phyloP scores from a whole-genome alignment of 2,329 filamentous ascomycete species.

The Penicillium decumbens region DNA sequence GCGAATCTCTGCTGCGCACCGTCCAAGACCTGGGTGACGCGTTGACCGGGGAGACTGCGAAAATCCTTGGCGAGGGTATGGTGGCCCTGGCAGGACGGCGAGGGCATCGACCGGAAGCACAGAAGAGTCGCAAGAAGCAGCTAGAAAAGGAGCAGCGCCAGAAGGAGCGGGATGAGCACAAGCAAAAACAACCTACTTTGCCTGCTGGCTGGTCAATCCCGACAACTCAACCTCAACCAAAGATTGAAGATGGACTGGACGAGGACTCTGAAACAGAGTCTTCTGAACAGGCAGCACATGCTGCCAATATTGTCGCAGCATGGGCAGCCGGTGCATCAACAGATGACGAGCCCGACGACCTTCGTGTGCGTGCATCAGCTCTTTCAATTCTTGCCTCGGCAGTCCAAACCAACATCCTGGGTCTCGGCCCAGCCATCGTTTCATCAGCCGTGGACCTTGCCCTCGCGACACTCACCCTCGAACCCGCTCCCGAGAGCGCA shows the following conservation, averaged over 20 bases:
- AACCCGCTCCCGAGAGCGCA: conserved; percentile 35
- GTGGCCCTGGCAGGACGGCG: conserved; percentile 40
- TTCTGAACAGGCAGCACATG: conserved; percentile 31
- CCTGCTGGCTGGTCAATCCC: conserved; percentile 31
- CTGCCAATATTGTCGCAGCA: conserved; percentile 37
- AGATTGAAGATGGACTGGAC: conserved; percentile 5
- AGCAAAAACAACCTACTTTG: conserved; percentile 23
- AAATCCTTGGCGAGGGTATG: conserved; percentile 38
- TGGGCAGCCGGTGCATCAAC: conserved; percentile 38
- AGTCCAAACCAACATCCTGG: conserved; percentile 38
- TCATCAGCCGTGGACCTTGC: conserved; percentile 40
- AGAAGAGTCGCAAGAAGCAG: conserved; percentile 26
- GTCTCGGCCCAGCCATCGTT: conserved; percentile 33
- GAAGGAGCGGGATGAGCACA: conserved; percentile 28
- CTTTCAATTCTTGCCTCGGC: conserved; percentile 42
- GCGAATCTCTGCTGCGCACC: conserved; percentile 40
- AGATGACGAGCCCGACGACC: conserved; percentile 42
- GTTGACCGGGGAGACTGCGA: conserved; percentile 36
- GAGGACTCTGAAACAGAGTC: conserved; percentile 34
- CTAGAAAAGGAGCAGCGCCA: conserved; percentile 26
- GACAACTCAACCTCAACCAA: conserved; percentile 3
- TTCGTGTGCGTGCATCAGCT: conserved; percentile 42
- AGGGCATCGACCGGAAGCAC: conserved; percentile 34
- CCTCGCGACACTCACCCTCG: conserved; percentile 37
- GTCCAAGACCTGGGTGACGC: conserved; percentile 40